Evolutionary conservation across 2,329 filamentous ascomycete species (phyloP).

Genomic region (Botrytis porri): DNA sequence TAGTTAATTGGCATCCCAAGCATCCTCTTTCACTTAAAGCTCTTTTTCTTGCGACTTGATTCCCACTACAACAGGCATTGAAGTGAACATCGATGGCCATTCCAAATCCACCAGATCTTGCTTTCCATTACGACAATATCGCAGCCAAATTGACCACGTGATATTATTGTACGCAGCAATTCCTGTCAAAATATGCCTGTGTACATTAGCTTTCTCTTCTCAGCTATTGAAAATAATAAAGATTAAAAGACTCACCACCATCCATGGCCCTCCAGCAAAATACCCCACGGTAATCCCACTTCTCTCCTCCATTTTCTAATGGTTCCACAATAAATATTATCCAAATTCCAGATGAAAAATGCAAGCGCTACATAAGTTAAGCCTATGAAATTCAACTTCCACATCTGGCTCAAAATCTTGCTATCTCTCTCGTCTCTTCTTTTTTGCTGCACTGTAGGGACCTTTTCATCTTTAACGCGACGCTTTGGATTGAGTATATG

Average conservation of each 20-base stretch:
- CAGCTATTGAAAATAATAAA: not conserved
- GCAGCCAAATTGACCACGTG: not conserved
- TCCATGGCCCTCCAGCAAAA: not conserved
- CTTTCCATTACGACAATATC: not conserved
- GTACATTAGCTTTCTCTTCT: not conserved
- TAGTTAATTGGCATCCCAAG: too few relatives aligned
- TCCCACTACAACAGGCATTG: not conserved
- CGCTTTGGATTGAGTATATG: not conserved
- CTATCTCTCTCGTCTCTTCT: not conserved
- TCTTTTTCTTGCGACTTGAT: too few relatives aligned
- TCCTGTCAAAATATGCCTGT: slow-evolving; percentile 3
- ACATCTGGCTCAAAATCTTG: not conserved
- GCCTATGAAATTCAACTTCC: not conserved
- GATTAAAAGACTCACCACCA: not conserved
- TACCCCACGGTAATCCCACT: not conserved
- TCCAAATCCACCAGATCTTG: slow-evolving; percentile 7
- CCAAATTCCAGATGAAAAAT: slow-evolving; percentile 6
- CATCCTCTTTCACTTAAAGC: too few relatives aligned
- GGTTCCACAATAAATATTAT: not conserved
- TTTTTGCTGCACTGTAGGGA: not conserved
- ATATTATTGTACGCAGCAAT: not conserved
- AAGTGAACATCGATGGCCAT: not conserved
- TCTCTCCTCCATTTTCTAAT: slow-evolving; percentile 4
- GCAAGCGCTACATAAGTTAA: not conserved
- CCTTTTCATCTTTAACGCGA: not conserved